phyloP scores from a whole-genome alignment of 2,329 filamentous ascomycete species.

The Neofusicoccum sp. region DNA sequence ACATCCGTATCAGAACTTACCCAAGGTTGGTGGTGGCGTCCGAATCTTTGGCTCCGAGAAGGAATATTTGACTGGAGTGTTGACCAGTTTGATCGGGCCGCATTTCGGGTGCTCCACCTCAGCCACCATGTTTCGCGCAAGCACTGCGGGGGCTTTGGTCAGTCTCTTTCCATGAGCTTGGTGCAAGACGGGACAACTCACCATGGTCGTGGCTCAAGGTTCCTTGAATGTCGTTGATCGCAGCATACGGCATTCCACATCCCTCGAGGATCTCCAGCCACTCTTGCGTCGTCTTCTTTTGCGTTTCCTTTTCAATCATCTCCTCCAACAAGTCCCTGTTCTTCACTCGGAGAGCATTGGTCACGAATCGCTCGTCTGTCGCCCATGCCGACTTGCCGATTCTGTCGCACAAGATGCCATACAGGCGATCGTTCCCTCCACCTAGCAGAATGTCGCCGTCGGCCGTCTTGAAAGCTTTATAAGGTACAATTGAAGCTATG shows the following conservation, averaged over 20 bases:
- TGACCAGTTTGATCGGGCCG: conserved; percentile 85
- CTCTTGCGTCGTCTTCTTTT: conserved; percentile 77
- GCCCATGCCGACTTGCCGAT: conserved; percentile 63
- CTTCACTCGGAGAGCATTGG: conserved; percentile 62
- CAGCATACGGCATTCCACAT: conserved; percentile 91
- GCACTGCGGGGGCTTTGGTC: conserved; percentile 46
- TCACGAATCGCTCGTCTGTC: conserved; percentile 58
- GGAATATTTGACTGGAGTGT: conserved; percentile 93
- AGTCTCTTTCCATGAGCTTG: not conserved
- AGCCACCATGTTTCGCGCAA: conserved; percentile 84
- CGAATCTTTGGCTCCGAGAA: conserved; percentile 76
- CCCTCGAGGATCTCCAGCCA: conserved; percentile 88
- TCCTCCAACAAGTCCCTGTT: conserved; percentile 77
- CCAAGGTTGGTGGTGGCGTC: conserved; percentile 78
- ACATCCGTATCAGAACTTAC: not conserved
- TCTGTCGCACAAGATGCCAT: conserved; percentile 61
- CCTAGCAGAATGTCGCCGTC: conserved; percentile 67
- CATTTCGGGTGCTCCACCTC: conserved; percentile 82
- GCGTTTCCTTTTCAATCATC: conserved; percentile 75
- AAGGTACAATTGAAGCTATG: conserved; percentile 92
- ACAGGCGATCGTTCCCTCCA: conserved; percentile 65
- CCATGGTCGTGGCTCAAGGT: conserved; percentile 86
- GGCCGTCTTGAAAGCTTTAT: conserved; percentile 73
- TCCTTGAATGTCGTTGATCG: conserved; percentile 88
- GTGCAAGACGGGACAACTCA: conserved; percentile 37